phyloP scores from a whole-genome alignment of 257 asterid species.

The Paulownia fortunei region DNA sequence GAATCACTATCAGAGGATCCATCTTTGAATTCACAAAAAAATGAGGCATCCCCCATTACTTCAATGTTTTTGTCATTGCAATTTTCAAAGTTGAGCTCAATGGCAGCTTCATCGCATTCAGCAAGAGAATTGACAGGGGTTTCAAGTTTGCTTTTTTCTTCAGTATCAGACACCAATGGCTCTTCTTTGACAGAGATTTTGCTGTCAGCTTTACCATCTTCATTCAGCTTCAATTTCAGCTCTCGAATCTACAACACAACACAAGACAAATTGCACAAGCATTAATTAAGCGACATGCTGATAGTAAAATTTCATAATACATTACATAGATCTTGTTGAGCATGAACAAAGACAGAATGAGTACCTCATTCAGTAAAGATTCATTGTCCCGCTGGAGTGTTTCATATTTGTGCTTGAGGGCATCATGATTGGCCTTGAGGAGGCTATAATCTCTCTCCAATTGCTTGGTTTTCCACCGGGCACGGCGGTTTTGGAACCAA shows the following conservation, averaged over 20 bases:
- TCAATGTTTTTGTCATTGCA: slow-evolving; percentile 24
- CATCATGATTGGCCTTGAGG: slow-evolving; percentile 72
- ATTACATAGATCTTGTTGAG: not conserved
- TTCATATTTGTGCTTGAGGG: slow-evolving; percentile 61
- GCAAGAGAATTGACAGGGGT: not conserved
- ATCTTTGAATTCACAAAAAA: slow-evolving; percentile 60
- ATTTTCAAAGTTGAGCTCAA: slow-evolving; percentile 49
- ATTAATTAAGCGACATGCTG: not conserved
- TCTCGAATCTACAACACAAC: slow-evolving; percentile 53
- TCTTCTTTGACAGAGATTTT: slow-evolving; percentile 63
- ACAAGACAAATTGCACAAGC: not conserved
- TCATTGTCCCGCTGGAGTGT: slow-evolving; percentile 66
- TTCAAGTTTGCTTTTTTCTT: slow-evolving; percentile 38
- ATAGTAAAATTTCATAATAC: not conserved
- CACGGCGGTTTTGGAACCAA: slow-evolving; percentile 97
- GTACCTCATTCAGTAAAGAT: slow-evolving; percentile 67
- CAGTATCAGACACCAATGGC: slow-evolving; percentile 53
- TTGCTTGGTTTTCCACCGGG: slow-evolving; percentile 90
- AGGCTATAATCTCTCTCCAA: slow-evolving; percentile 79
- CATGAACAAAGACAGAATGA: not conserved
- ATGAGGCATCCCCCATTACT: slow-evolving; percentile 22
- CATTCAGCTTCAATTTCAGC: slow-evolving; percentile 60
- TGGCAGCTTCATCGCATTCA: slow-evolving; percentile 40
- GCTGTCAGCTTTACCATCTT: slow-evolving; percentile 40
- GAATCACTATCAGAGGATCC: slow-evolving; percentile 85